Evolutionary conservation across 2,329 filamentous ascomycete species (phyloP).

Genomic region (Ophiocordyceps unilateralis): DNA sequence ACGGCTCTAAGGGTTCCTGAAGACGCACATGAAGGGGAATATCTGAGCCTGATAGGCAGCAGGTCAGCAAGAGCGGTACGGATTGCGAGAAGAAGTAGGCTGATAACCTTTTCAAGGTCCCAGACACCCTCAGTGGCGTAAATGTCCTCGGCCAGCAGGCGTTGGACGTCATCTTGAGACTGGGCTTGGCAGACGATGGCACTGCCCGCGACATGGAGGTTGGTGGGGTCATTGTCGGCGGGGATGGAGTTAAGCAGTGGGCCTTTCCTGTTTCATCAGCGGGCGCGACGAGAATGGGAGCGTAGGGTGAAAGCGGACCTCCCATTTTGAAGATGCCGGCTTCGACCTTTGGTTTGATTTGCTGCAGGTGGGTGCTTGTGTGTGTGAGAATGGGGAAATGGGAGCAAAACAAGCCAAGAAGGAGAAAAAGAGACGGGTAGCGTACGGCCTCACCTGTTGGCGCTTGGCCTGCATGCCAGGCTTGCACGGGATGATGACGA

Average conservation of each 20-base stretch:
- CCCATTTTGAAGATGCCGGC: conserved; percentile 46
- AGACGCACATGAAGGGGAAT: conserved; percentile 29
- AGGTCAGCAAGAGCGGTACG: not conserved
- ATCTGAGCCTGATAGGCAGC: conserved; percentile 26
- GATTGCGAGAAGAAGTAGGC: not conserved
- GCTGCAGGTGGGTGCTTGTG: conserved; percentile 32
- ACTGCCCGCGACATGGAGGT: conserved; percentile 57
- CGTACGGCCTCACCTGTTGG: conserved; percentile 40
- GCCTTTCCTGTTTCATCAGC: conserved; percentile 24
- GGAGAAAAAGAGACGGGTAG: not conserved
- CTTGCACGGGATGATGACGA: conserved; percentile 53
- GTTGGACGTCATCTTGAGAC: conserved; percentile 50
- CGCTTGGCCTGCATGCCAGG: conserved; percentile 42
- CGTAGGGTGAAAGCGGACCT: conserved; percentile 24
- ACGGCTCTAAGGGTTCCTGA: conserved; percentile 12
- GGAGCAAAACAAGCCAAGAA: not conserved
- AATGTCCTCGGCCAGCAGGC: conserved; percentile 51
- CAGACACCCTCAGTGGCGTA: conserved; percentile 60
- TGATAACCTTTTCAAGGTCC: conserved; percentile 55
- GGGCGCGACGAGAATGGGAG: not conserved
- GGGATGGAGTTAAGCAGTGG: conserved; percentile 51
- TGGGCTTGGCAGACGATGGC: conserved; percentile 50
- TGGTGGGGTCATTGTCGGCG: conserved; percentile 36
- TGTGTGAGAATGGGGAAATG: not conserved
- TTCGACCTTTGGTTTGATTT: conserved; percentile 32